Conservation (phyloP, 2,329 filamentous ascomycete species). For the Trichophyton mentagrophytes region DNA sequence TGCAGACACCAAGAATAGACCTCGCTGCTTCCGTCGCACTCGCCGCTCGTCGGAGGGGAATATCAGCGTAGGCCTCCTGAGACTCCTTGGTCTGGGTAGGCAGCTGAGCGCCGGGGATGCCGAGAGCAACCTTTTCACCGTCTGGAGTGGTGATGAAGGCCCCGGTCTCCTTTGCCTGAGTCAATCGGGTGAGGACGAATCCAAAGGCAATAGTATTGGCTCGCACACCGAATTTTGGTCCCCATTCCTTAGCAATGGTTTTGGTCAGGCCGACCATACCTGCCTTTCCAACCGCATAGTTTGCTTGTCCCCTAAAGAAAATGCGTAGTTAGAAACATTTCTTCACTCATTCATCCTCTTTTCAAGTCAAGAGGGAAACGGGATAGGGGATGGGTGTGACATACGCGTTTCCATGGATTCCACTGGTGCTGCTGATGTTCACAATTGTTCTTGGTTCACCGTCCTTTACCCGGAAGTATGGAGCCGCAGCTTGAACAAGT, state of each 20-base stretch:
- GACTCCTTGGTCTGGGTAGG: constrained; percentile 17
- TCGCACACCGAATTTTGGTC: constrained; percentile 66
- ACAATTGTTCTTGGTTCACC: constrained; percentile 65
- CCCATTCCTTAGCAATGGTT: constrained; percentile 88
- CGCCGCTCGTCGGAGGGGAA: constrained; percentile 64
- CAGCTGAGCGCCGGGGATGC: constrained; percentile 54
- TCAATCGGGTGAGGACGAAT: constrained; percentile 65
- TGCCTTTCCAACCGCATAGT: constrained; percentile 76
- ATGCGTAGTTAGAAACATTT: constrained; percentile 1
- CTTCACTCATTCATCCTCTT: background rate
- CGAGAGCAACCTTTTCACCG: constrained; percentile 61
- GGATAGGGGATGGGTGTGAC: constrained; percentile 10
- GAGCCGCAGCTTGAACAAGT: constrained; percentile 64
- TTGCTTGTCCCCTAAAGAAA: constrained; percentile 56
- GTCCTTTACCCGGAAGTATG: constrained; percentile 79
- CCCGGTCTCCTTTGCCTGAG: constrained; percentile 71
- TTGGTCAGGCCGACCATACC: constrained; percentile 73
- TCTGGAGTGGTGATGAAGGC: constrained; percentile 65
- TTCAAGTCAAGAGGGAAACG: too few relatives aligned
- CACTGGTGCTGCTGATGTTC: constrained; percentile 72
- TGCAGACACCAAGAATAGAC: constrained; percentile 63
- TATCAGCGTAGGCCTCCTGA: constrained; percentile 47
- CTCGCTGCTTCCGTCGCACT: constrained; percentile 69
- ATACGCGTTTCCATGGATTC: constrained; percentile 66
- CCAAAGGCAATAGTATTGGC: constrained; percentile 79